phyloP scores from a whole-genome alignment of 352 stramenopile species.

The Globisporangium cylindrosporum region DNA sequence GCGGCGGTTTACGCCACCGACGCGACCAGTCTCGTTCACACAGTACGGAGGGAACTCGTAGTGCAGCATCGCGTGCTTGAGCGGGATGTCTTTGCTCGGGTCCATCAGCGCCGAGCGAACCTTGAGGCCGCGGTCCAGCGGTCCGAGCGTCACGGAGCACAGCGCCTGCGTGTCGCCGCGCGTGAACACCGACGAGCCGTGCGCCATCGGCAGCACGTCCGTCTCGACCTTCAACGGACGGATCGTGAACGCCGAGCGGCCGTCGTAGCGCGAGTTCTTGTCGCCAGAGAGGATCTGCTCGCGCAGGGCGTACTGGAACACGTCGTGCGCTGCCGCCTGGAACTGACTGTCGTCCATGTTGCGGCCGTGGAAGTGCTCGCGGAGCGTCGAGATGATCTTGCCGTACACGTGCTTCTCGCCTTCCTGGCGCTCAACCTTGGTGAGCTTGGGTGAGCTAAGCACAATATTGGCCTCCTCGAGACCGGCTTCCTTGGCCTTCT shows the following conservation, averaged over 20 bases:
- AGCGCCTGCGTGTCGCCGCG: constrained; percentile 89
- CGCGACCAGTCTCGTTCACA: constrained; percentile 93
- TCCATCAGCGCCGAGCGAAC: constrained; percentile 61
- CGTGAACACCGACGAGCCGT: constrained; percentile 87
- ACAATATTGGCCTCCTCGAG: constrained; percentile 39
- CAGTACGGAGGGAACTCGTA: constrained; percentile 98
- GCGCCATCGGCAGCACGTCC: constrained; percentile 84
- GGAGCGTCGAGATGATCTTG: constrained; percentile 66
- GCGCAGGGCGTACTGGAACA: constrained; percentile 72
- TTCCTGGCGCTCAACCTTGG: constrained; percentile 63
- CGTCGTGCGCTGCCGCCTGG: constrained; percentile 70
- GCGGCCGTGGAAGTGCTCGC: constrained; percentile 37
- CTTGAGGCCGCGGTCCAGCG: constrained; percentile 68
- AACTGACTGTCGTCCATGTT: constrained; percentile 48
- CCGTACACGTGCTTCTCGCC: constrained; percentile 68
- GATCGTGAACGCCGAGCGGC: constrained; percentile 76
- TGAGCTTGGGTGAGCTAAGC: constrained; percentile 30
- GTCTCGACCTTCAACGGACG: constrained; percentile 85
- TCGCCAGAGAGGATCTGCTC: constrained; percentile 53
- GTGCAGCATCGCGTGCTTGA: constrained; percentile 94
- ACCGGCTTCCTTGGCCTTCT: constrained; percentile 55
- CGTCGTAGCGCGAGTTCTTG: constrained; percentile 80
- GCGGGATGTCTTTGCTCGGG: constrained; percentile 30
- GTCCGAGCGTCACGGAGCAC: constrained; percentile 87
- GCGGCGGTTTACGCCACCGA: constrained; percentile 83